These are phyloP conservation scores for Cyclostephanos tholiformis DNA, from an alignment of 108 stramenopile species.

Conservation along the genomic window DNA sequence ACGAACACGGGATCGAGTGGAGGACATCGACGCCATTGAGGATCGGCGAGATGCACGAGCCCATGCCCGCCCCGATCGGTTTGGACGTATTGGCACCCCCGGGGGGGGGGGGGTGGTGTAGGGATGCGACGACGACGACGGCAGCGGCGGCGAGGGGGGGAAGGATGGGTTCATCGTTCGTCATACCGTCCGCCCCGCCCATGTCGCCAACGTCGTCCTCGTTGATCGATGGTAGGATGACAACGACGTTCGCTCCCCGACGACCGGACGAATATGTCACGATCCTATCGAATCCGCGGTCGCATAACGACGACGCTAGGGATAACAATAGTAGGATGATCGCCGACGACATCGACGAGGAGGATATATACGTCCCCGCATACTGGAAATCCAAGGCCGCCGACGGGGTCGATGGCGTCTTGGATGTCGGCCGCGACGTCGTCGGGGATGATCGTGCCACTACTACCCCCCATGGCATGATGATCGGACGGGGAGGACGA, in stretches of 20 bases:
- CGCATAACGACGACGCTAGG: slow-evolving; percentile 1
- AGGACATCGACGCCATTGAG: slow-evolving; percentile 57
- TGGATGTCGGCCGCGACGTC: slow-evolving; percentile 17
- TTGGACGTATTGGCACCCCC: too few relatives aligned
- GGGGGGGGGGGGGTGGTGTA: too few relatives aligned
- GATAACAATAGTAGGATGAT: too few relatives aligned
- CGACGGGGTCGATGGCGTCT: slow-evolving; percentile 7
- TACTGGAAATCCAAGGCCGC: slow-evolving; percentile 25
- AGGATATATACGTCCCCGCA: slow-evolving; percentile 65
- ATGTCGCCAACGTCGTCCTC: neutral
- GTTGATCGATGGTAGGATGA: slow-evolving; percentile 8
- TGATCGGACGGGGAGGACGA: neutral
- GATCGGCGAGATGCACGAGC: slow-evolving; percentile 15
- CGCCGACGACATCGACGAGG: slow-evolving; percentile 56
- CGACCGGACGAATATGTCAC: too few relatives aligned
- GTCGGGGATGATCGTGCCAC: slow-evolving; percentile 34
- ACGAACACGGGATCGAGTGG: slow-evolving; percentile 84
- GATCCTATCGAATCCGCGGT: slow-evolving; percentile 1
- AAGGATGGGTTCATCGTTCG: too few relatives aligned
- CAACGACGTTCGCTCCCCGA: too few relatives aligned
- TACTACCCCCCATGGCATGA: too few relatives aligned
- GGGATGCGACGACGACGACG: too few relatives aligned
- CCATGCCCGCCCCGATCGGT: too few relatives aligned
- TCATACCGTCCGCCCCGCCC: slow-evolving; percentile 68
- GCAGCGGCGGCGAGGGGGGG: too few relatives aligned